Evolutionary conservation across 495 filamentous ascomycete species (phyloP), one percentile per base, ranked within the genome.

Genomic region (Choiromyces venosus): DNA sequence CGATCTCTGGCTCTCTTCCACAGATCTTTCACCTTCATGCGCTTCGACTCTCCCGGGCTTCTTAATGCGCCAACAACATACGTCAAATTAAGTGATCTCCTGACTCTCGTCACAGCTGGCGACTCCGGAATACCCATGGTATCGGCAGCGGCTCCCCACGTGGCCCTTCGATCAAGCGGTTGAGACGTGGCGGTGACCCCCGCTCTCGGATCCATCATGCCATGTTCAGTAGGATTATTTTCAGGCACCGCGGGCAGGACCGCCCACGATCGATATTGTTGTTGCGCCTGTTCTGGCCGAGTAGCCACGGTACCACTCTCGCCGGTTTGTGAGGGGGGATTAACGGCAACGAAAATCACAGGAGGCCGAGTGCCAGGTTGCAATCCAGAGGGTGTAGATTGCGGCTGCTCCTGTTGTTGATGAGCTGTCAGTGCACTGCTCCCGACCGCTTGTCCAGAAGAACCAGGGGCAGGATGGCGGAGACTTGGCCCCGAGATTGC

Each of bases 271-370:
- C 6, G 25, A n/a, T n/a, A n/a, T n/a, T n/a, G n/a, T n/a, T n/a
- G n/a, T n/a, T n/a, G n/a, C n/a, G n/a, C n/a, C 1, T 33, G 12
- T 14, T 25, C 3, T 2, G 12, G 0, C 4, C 25, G 1, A 0
- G 25, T 14, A 3, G 25, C 12, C 3, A 16, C 18, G 5, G 25
- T 4, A 33, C 25, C 18, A 12, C 52, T 61, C 25, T 61, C 52
- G 12, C 52, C 12, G 7, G 12, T 5, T 1, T 29, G 25, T 9
- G 3, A 14, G 1, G 25, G 6, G 33, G 25, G 4, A 6, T 29
- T 33, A 29, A 1, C 12, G 7, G 52, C 4, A 4, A 29, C 12
- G 12, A 8, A 12, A 18, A 33, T 1, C 12, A 6, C 0, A 29
- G 25, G n/a, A 29, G 12, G 52, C 0, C 46, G 7, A 25, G 12